A percentile compares a stretch with the other conserved stretches of the same genome.
These are phyloP conservation scores for Claviceps capensis DNA, from an alignment of 2,329 filamentous ascomycete species.

Conservation along the genomic window DNA sequence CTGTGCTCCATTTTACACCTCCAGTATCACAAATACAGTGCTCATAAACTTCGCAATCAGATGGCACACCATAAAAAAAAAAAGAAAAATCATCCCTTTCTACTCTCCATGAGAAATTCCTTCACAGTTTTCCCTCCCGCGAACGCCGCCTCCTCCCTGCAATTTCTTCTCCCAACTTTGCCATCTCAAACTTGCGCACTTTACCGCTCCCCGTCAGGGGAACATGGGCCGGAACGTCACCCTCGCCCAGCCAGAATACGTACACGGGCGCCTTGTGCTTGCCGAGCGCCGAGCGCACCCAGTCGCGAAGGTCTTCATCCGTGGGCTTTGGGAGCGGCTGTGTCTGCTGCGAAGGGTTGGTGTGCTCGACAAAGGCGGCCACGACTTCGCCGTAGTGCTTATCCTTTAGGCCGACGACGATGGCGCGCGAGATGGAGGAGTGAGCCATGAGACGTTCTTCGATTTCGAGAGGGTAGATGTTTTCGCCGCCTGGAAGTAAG, in stretches of 20 bases:
- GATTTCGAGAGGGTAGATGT: slow-evolving; percentile 62
- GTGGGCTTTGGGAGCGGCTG: not conserved
- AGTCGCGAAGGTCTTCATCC: slow-evolving; percentile 43
- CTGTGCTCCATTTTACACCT: too few species aligned
- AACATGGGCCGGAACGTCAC: slow-evolving; percentile 38
- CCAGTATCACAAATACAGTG: too few species aligned
- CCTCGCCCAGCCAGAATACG: slow-evolving; percentile 62
- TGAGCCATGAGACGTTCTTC: slow-evolving; percentile 59
- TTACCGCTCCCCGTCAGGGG: slow-evolving; percentile 62
- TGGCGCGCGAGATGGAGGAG: slow-evolving; percentile 45
- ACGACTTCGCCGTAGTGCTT: slow-evolving; percentile 63
- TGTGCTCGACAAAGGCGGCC: slow-evolving; percentile 43
- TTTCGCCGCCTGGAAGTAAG: slow-evolving; percentile 44
- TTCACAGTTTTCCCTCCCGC: slow-evolving; percentile 30
- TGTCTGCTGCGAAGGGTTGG: slow-evolving; percentile 9
- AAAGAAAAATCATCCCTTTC: too few species aligned
- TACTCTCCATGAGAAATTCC: not conserved
- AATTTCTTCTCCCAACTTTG: slow-evolving; percentile 39
- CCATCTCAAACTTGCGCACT: slow-evolving; percentile 54
- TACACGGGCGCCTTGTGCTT: slow-evolving; percentile 57
- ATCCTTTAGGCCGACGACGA: slow-evolving; percentile 57
- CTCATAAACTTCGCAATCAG: too few species aligned
- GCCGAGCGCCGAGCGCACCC: slow-evolving; percentile 48
- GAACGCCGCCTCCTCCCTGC: slow-evolving; percentile 35
- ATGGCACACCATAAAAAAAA: too few species aligned